Evolutionary conservation across 2,329 filamentous ascomycete genomes (phyloP).

Genomic region (Fusarium coicis): DNA sequence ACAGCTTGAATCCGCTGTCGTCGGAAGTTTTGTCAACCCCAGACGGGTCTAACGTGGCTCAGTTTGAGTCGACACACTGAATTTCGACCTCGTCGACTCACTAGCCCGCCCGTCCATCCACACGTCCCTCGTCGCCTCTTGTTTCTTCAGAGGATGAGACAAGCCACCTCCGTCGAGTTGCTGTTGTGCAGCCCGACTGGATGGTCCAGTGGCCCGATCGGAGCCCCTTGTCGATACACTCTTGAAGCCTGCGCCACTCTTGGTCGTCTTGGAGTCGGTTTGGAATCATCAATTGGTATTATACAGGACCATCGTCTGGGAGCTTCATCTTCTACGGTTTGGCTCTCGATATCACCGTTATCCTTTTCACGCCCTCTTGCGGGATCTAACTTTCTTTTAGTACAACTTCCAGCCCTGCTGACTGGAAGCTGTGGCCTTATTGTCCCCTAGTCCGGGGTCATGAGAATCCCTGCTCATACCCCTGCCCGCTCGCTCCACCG

Average conservation of each 20-base stretch:
- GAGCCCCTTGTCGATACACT: conserved; percentile 44
- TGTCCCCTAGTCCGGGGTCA: conserved; percentile 42
- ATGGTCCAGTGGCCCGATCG: conserved; percentile 44
- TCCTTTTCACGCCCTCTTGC: conserved; percentile 1
- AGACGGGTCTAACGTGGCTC: conserved; percentile 46
- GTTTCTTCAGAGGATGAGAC: conserved; percentile 46
- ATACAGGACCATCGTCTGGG: conserved; percentile 32
- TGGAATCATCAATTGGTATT: conserved; percentile 24
- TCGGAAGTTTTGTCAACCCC: conserved; percentile 47
- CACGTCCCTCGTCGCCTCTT: conserved; percentile 38
- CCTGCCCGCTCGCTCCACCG: conserved; percentile 32
- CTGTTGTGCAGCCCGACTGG: conserved; percentile 45
- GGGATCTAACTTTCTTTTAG: conserved; percentile 16
- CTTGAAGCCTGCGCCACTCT: conserved; percentile 44
- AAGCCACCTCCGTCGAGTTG: conserved; percentile 42
- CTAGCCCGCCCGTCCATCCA: conserved; percentile 42
- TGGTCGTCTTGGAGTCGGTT: conserved; percentile 42
- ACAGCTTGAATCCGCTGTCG: conserved; percentile 36
- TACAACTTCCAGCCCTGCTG: conserved; percentile 36
- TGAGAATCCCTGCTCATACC: conserved; percentile 25
- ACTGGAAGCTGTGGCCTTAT: conserved; percentile 41
- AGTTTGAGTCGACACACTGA: conserved; percentile 43
- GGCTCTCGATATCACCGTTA: conserved; percentile 11
- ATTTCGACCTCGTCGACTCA: conserved; percentile 43
- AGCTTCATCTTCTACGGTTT: conserved; percentile 19